These are phyloP conservation scores for Pythium aquatile DNA, from an alignment of 352 stramenopile genomes.

Conservation along the genomic window DNA sequence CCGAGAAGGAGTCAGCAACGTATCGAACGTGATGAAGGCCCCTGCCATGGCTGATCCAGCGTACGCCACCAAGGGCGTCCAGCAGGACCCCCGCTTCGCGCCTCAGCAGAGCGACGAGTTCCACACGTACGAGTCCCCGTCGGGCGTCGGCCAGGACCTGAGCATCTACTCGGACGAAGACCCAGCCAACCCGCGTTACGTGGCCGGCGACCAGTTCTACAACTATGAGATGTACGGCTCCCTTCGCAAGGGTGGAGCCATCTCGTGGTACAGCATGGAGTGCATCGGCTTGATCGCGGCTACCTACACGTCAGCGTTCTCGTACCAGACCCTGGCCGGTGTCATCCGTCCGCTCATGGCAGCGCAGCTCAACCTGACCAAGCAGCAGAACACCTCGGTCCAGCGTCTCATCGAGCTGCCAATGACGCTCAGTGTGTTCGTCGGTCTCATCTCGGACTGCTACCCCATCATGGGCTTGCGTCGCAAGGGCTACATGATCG, in stretches of 20 bases:
- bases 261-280: constrained; percentile 57
- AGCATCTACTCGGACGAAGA: constrained; percentile 27
- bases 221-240: constrained; percentile 71
- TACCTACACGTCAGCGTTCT: constrained; percentile 70
- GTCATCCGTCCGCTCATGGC: constrained; percentile 58
- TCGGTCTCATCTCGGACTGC: constrained; percentile 88
- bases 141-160: constrained; percentile 11
- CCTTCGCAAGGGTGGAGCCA: constrained; percentile 56
- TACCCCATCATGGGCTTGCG: constrained; percentile 89
- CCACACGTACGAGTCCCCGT: constrained; percentile 25
- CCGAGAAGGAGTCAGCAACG: constrained; percentile 1
- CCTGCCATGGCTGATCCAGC: neutral
- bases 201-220: constrained; percentile 70
- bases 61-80: constrained; percentile 7
- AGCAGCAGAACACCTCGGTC: constrained; percentile 42
- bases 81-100: constrained; percentile 14
- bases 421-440: constrained; percentile 87
- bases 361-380: constrained; percentile 45
- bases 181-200: constrained; percentile 38
- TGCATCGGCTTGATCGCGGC: constrained; percentile 59
- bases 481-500: constrained; percentile 90
- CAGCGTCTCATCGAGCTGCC: constrained; percentile 75
- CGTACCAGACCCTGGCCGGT: constrained; percentile 53
- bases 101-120: constrained; percentile 20
- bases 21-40: constrained; percentile 15